Percentiles rank a stretch among this genome's conserved stretches.
Evolutionary conservation across 2,329 filamentous ascomycete genomes (phyloP).

Genomic region (Penicillium vulpinum): DNA sequence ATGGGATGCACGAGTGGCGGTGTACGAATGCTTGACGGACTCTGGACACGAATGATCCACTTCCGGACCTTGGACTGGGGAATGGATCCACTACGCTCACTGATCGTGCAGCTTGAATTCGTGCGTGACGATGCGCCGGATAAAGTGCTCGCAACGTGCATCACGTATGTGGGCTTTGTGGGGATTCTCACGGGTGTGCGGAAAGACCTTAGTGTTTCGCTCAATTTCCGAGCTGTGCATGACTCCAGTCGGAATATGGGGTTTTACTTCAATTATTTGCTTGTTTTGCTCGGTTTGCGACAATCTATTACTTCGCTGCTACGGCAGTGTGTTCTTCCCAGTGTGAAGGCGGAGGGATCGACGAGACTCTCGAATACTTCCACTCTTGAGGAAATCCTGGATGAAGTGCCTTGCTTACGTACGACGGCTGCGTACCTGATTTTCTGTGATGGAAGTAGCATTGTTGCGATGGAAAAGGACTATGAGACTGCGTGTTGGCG

Average conservation of each 20-base stretch:
- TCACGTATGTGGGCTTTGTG: constrained; percentile 54
- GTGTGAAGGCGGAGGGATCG: neutral
- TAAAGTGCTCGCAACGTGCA: constrained; percentile 46
- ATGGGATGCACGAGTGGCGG: constrained; percentile 66
- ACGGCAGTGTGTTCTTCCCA: constrained; percentile 32
- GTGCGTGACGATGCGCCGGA: constrained; percentile 36
- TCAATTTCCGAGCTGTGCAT: constrained; percentile 56
- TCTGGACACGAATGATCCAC: constrained; percentile 33
- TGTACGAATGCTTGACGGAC: constrained; percentile 23
- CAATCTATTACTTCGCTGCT: constrained; percentile 56
- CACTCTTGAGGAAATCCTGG: constrained; percentile 30
- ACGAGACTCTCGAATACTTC: neutral
- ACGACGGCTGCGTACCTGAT: constrained; percentile 60
- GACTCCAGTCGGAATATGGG: constrained; percentile 44
- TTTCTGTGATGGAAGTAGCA: constrained; percentile 52
- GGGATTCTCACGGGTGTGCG: constrained; percentile 53
- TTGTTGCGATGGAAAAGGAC: constrained; percentile 59
- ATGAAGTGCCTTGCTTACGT: constrained; percentile 37
- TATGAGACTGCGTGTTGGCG: constrained; percentile 47
- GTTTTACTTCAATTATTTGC: constrained; percentile 51
- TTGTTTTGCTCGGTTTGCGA: constrained; percentile 56
- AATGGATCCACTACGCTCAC: constrained; percentile 52
- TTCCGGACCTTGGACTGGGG: constrained; percentile 55
- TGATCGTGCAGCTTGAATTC: constrained; percentile 57
- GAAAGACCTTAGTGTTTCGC: constrained; percentile 48